These are phyloP conservation scores for Emergomyces orientalis DNA, from an alignment of 2,329 filamentous ascomycete genomes.

Conservation along the genomic window DNA sequence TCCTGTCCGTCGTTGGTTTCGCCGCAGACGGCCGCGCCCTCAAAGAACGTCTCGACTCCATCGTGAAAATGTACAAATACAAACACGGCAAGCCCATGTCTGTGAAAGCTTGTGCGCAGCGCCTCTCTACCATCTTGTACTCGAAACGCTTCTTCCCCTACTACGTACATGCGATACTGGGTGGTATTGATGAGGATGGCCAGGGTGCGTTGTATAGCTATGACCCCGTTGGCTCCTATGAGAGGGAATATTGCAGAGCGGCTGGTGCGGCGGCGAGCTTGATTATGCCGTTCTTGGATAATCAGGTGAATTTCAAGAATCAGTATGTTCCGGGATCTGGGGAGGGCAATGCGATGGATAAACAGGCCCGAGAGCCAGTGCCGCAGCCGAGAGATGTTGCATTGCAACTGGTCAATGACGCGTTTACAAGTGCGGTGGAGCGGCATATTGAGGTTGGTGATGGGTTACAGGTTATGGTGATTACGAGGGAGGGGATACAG, in stretches of 20 bases:
- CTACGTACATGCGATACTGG: conserved; percentile 91
- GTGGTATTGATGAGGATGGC: conserved; percentile 87
- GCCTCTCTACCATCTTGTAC: conserved; percentile 91
- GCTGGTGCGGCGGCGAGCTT: conserved; percentile 84
- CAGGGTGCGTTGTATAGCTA: conserved; percentile 93
- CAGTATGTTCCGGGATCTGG: conserved; percentile 86
- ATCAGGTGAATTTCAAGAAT: conserved; percentile 99
- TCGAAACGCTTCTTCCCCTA: conserved; percentile 98
- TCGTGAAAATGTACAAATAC: conserved; percentile 99
- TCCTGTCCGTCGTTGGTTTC: conserved; percentile 91
- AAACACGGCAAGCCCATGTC: conserved; percentile 95
- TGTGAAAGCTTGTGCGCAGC: conserved; percentile 87
- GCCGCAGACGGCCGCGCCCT: conserved; percentile 89
- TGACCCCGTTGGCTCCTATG: conserved; percentile 95
- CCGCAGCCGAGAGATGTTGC: conserved; percentile 65
- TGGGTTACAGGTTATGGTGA: conserved; percentile 87
- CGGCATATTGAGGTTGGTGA: conserved; percentile 99
- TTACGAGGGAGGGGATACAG: conserved; percentile 79
- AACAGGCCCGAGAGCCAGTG: conserved; percentile 50
- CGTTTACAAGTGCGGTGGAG: conserved; percentile 95
- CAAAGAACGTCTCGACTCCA: conserved; percentile 83
- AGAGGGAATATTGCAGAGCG: conserved; percentile 90
- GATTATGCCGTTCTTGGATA: conserved; percentile 99
- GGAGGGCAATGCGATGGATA: conserved; percentile 67
- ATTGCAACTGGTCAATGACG: conserved; percentile 85